Evolutionary conservation across 1,284 basidiomycete genomes (phyloP).

Genomic region (Paramarasmius palmivorus): DNA sequence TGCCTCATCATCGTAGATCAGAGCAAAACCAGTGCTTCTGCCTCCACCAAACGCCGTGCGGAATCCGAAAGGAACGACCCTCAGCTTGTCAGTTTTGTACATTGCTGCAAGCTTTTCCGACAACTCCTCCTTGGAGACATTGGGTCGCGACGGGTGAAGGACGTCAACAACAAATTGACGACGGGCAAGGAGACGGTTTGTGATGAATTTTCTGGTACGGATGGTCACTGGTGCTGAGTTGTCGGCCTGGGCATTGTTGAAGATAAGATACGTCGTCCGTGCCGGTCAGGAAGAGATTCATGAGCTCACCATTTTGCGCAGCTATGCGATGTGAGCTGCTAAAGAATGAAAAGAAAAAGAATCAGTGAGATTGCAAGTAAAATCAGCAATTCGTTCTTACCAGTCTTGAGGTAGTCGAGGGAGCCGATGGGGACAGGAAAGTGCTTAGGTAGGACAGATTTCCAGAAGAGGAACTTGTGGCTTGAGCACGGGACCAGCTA

Average conservation of each 20-base stretch:
- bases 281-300: background rate
- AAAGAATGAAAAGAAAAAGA: background rate
- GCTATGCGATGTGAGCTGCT: conserved; percentile 6
- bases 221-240: conserved; percentile 91
- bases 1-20: conserved; percentile 97
- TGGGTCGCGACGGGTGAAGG: conserved; percentile 94
- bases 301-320: conserved; percentile 10
- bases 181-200: conserved; percentile 96
- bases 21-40: conserved; percentile 93
- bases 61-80: conserved; percentile 81
- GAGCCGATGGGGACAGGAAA: conserved; percentile 24
- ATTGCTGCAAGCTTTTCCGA: conserved; percentile 87
- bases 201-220: conserved; percentile 99
- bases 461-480: conserved; percentile 23
- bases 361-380: background rate
- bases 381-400: conserved; percentile 19
- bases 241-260: conserved; percentile 53
- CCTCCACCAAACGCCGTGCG: conserved; percentile 98
- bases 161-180: conserved; percentile 93
- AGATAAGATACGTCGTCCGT: background rate
- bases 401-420: conserved; percentile 37
- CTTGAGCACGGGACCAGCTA: conserved; percentile 25
- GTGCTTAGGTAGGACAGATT: conserved; percentile 1
- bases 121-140: conserved; percentile 93
- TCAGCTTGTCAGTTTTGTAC: conserved; percentile 79